A percentile compares a stretch with the other conserved stretches of the same genome.
Evolutionary conservation across 2,329 filamentous ascomycete genomes (phyloP).

Genomic region (Beauveria sp.): DNA sequence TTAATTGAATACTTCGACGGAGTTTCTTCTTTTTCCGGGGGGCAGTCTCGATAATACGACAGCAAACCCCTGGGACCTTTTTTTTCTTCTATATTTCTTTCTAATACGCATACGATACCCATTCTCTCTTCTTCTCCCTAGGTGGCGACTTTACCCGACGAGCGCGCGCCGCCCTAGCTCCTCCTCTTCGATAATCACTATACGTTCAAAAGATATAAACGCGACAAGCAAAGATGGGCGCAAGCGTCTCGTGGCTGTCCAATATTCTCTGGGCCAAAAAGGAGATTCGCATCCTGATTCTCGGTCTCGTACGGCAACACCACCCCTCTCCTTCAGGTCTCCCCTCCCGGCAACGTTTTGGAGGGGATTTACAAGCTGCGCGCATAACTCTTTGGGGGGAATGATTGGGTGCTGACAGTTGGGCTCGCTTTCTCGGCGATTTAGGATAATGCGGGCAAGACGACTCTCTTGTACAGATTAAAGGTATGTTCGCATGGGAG

Average conservation of each 20-base stretch:
- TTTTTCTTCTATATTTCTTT: not conserved
- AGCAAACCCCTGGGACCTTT: not conserved
- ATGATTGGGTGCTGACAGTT: conserved; percentile 1
- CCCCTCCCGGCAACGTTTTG: not conserved
- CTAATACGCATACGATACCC: conserved; percentile 11
- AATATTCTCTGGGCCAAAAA: conserved; percentile 83
- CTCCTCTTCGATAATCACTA: not conserved
- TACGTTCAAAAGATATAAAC: not conserved
- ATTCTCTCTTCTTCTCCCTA: not conserved
- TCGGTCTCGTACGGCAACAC: conserved; percentile 66
- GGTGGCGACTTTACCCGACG: not conserved
- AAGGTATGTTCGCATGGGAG: conserved; percentile 54
- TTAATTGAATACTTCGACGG: not conserved
- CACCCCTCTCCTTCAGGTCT: not conserved
- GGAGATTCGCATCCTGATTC: conserved; percentile 92
- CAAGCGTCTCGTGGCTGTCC: conserved; percentile 62
- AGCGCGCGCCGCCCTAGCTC: not conserved
- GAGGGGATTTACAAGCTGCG: not conserved
- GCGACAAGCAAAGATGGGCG: conserved; percentile 45
- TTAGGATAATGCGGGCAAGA: conserved; percentile 98
- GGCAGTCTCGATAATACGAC: not conserved
- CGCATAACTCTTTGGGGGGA: not conserved
- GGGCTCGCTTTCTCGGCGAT: not conserved
- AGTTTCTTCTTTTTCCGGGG: not conserved
- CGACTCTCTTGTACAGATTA: conserved; percentile 88